Conservation (phyloP, 768 basidiomycete species). For the Rhizopogon vesiculosus region DNA sequence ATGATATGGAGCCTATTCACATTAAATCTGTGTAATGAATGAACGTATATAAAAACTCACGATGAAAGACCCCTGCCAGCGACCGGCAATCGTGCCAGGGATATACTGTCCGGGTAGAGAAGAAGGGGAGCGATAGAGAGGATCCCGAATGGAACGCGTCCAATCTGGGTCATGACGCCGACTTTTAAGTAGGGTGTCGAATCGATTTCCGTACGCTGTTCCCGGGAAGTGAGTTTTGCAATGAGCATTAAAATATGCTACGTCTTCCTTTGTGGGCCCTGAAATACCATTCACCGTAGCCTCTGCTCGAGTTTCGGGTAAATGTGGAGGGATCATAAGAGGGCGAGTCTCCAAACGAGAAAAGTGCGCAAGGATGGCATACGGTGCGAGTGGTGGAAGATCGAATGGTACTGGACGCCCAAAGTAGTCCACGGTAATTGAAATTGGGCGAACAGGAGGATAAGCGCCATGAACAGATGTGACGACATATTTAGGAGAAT, state of each 20-base stretch:
- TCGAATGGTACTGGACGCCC: constrained; percentile 29
- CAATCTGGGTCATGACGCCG: constrained; percentile 27
- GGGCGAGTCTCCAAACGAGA: constrained; percentile 32
- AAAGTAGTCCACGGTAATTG: constrained; percentile 37
- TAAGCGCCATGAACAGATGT: constrained; percentile 20
- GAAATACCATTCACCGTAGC: constrained; percentile 23
- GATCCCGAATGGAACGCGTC: constrained; percentile 16
- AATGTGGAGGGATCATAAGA: constrained; percentile 36
- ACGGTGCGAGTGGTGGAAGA: constrained; percentile 41
- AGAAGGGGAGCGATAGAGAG: neutral
- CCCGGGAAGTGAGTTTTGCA: constrained; percentile 37
- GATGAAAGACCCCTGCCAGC: constrained; percentile 46
- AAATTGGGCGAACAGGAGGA: constrained; percentile 24
- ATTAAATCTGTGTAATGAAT: neutral
- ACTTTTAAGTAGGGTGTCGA: constrained; percentile 20
- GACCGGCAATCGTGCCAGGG: constrained; percentile 40
- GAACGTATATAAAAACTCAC: constrained; percentile 19
- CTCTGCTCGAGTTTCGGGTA: constrained; percentile 31
- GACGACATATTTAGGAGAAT: constrained; percentile 8
- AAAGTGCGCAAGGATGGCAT: constrained; percentile 46
- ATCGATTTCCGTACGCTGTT: constrained; percentile 13
- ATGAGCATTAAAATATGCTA: constrained; percentile 35
- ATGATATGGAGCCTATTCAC: constrained; percentile 32
- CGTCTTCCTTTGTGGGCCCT: constrained; percentile 46
- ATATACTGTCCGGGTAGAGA: constrained; percentile 27